phyloP scores from a whole-genome alignment of 495 filamentous ascomycete species.

The Aspergillus carlsbadensis region DNA sequence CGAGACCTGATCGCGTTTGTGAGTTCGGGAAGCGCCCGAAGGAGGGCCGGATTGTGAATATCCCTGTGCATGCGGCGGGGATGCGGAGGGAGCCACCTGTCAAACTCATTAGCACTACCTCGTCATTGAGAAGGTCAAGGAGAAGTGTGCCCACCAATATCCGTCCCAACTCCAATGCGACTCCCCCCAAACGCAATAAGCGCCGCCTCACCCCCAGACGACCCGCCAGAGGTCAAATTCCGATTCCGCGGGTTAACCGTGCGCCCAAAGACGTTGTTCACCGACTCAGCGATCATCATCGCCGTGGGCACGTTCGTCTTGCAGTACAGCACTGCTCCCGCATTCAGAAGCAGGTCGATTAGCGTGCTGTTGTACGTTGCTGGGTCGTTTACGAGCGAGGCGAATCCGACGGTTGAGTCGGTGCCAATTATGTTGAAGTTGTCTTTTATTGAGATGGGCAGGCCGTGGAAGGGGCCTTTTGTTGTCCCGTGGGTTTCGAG shows the following conservation, averaged over 20 bases:
- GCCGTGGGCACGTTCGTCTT: constrained; percentile 17
- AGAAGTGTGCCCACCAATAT: not conserved
- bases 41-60: constrained; percentile 13
- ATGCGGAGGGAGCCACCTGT: constrained; percentile 11
- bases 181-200: constrained; percentile 13
- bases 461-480: constrained; percentile 60
- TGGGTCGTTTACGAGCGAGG: constrained; percentile 21
- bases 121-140: not conserved
- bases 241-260: constrained; percentile 11
- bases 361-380: constrained; percentile 19
- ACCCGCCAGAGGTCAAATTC: constrained; percentile 3
- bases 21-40: constrained; percentile 14
- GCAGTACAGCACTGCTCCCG: constrained; percentile 16
- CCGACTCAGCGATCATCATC: constrained; percentile 13
- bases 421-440: constrained; percentile 24
- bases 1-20: constrained; percentile 10
- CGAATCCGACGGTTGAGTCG: constrained; percentile 21
- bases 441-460: constrained; percentile 47
- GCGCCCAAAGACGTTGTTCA: constrained; percentile 13
- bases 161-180: constrained; percentile 10
- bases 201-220: constrained; percentile 4
- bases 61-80: constrained; percentile 11
- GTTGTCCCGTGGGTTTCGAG: constrained; percentile 32
- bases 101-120: not conserved
- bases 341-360: constrained; percentile 11